These are phyloP conservation scores for Hymenoscyphus infarciens DNA, from an alignment of 2,329 filamentous ascomycete species.

Conservation along the genomic window DNA sequence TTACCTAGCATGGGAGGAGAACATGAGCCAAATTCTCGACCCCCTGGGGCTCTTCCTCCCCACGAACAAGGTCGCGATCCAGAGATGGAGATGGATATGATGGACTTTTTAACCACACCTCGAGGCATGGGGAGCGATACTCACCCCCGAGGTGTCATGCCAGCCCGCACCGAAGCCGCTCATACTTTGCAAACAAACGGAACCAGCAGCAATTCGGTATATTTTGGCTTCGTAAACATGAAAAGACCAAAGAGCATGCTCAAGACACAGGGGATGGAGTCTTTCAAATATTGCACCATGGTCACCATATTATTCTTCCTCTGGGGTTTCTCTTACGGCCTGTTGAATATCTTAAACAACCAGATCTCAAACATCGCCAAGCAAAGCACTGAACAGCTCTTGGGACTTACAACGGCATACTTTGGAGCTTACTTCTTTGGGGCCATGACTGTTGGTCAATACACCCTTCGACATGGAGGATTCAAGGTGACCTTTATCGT, in stretches of 20 bases:
- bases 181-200: slow-evolving; percentile 18
- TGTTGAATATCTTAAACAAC: slow-evolving; percentile 77
- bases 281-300: slow-evolving; percentile 66
- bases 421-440: slow-evolving; percentile 70
- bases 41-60: slow-evolving; percentile 12
- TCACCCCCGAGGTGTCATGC: slow-evolving; percentile 2
- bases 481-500: slow-evolving; percentile 80
- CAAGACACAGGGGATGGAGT: slow-evolving; percentile 58
- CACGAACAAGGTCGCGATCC: slow-evolving; percentile 17
- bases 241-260: slow-evolving; percentile 67
- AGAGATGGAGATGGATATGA: slow-evolving; percentile 26
- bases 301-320: slow-evolving; percentile 82
- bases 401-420: slow-evolving; percentile 67
- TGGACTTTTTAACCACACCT: slow-evolving; percentile 32
- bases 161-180: slow-evolving; percentile 10
- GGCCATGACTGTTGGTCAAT: slow-evolving; percentile 65
- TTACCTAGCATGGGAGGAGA: slow-evolving; percentile 4
- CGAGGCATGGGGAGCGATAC: slow-evolving; percentile 9
- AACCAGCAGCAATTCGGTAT: slow-evolving; percentile 44
- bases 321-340: slow-evolving; percentile 87
- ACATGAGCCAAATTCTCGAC: slow-evolving; percentile 9
- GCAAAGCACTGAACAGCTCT: slow-evolving; percentile 53
- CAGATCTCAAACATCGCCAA: slow-evolving; percentile 62
- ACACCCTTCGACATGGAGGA: slow-evolving; percentile 66
- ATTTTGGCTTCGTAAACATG: slow-evolving; percentile 78